phyloP scores from a whole-genome alignment of 495 filamentous ascomycete species.

The Talaromyces ruber region DNA sequence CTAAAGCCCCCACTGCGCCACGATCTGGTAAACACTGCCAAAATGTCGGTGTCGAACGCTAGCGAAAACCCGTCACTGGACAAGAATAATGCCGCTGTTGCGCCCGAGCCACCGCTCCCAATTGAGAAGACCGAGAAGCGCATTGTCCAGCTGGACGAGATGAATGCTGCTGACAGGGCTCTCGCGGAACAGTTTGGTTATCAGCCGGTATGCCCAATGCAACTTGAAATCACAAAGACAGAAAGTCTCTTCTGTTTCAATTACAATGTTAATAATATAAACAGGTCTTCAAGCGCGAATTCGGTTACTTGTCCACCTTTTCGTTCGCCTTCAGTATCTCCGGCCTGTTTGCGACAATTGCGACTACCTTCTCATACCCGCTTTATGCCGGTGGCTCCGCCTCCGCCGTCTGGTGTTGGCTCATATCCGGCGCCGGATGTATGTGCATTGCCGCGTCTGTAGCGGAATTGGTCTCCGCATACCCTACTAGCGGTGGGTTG shows the following conservation, averaged over 20 bases:
- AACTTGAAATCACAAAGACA: conserved; percentile 1
- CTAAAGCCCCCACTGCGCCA: background rate
- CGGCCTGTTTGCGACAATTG: conserved; percentile 51
- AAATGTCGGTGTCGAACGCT: background rate
- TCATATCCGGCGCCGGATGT: conserved; percentile 53
- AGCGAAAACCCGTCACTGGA: background rate
- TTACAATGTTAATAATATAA: conserved; percentile 3
- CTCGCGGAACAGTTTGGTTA: conserved; percentile 22
- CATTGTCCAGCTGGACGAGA: conserved; percentile 10
- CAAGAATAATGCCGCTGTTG: background rate
- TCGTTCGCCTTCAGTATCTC: conserved; percentile 57
- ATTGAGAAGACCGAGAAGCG: background rate
- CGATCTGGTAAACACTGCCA: background rate
- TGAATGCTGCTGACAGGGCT: conserved; percentile 14
- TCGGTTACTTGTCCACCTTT: conserved; percentile 52
- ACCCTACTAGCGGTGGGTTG: conserved; percentile 43
- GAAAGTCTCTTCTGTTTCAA: background rate
- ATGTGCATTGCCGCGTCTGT: conserved; percentile 54
- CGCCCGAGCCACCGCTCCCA: conserved; percentile 3
- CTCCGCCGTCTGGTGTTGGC: conserved; percentile 56
- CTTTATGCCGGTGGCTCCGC: conserved; percentile 51
- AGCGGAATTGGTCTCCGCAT: conserved; percentile 46
- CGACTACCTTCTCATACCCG: conserved; percentile 54
- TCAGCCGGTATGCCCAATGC: conserved; percentile 12
- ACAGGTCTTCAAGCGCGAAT: conserved; percentile 55